A percentile compares a stretch with the other conserved stretches of the same genome.
phyloP scores from a whole-genome alignment of 306 rosid species.

The Mimosa bimucronata region DNA sequence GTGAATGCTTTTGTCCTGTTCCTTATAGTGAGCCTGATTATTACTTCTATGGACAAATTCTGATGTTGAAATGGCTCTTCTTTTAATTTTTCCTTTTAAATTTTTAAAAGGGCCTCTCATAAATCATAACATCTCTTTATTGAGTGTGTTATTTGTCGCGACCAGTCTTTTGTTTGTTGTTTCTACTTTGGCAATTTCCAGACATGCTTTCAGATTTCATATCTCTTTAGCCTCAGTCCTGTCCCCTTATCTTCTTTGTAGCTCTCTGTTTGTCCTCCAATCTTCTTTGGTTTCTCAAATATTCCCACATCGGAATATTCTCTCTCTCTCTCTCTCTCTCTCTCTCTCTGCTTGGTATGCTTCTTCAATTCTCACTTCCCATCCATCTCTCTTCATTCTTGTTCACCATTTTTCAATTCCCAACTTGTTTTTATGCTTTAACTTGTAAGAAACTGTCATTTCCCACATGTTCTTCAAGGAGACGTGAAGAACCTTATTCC shows the following conservation, averaged over 20 bases:
- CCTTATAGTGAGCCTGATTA: not conserved
- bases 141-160: not conserved
- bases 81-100: not conserved
- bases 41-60: not conserved
- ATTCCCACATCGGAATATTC: not conserved
- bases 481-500: not conserved
- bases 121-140: not conserved
- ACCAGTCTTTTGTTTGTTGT: not conserved
- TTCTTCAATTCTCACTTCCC: not conserved
- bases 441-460: not conserved
- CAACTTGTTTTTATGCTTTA: not conserved
- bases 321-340: not conserved
- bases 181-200: not conserved
- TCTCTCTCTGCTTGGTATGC: not conserved
- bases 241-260: not conserved
- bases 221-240: conserved; percentile 8
- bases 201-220: not conserved
- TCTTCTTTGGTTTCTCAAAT: conserved; percentile 15
- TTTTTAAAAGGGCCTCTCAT: not conserved
- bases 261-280: conserved; percentile 10
- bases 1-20: not conserved
- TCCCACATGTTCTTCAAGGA: not conserved
- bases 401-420: not conserved
- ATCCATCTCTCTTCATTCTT: too few relatives aligned
- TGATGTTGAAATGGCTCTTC: not conserved